phyloP scores from a whole-genome alignment of 2,329 filamentous ascomycete genomes.

The Aspergillus persii region DNA sequence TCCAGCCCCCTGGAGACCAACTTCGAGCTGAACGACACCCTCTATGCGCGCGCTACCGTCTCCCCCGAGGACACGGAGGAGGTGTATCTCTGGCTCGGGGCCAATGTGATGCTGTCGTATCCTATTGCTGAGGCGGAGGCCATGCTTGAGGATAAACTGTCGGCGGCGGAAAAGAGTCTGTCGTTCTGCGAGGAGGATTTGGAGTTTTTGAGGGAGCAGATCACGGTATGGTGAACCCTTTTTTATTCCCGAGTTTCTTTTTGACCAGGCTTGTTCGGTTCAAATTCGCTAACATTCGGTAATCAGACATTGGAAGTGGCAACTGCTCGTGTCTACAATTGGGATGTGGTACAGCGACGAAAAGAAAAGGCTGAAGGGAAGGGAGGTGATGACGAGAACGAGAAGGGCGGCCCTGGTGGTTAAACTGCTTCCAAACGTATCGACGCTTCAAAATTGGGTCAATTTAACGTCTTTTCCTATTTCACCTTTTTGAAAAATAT shows the following conservation, averaged over 20 bases:
- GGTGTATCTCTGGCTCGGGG: constrained; percentile 96
- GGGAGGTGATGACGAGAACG: constrained; percentile 47
- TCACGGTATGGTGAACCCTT: constrained; percentile 66
- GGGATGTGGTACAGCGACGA: constrained; percentile 93
- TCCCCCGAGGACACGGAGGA: constrained; percentile 71
- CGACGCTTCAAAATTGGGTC: neutral
- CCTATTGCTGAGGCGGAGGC: constrained; percentile 82
- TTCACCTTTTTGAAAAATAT: neutral
- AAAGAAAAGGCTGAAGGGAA: constrained; percentile 71
- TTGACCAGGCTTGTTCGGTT: neutral
- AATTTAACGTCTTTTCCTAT: constrained; percentile 1
- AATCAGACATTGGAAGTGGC: constrained; percentile 92
- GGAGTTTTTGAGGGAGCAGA: constrained; percentile 93
- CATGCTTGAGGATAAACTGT: constrained; percentile 73
- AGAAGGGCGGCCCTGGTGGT: neutral
- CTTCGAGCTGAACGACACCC: constrained; percentile 94
- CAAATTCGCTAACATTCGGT: constrained; percentile 5
- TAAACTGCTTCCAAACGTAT: neutral
- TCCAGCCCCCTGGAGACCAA: constrained; percentile 71
- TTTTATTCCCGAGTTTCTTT: neutral
- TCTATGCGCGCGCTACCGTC: constrained; percentile 84
- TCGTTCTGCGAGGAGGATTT: constrained; percentile 93
- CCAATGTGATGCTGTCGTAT: constrained; percentile 97
- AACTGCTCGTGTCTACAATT: constrained; percentile 96
- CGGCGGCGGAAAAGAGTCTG: constrained; percentile 74